A percentile compares a stretch with the other conserved stretches of the same genome.
Conservation (phyloP, 306 rosid species). For the Cucumis cinereus region DNA sequence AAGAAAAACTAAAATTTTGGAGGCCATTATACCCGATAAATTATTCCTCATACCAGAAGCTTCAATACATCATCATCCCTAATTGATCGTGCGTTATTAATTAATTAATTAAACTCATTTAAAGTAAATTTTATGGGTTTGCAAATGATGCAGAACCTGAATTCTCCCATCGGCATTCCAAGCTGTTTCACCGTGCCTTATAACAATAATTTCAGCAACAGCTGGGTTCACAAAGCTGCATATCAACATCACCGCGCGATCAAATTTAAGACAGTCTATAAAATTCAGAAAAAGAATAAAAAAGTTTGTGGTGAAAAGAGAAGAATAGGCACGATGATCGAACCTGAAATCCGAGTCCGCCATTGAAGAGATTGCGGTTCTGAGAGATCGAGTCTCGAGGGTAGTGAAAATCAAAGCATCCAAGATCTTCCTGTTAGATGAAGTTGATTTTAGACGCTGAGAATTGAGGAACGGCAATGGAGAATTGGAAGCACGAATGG, state of each 20-base stretch:
- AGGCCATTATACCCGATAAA: too few species aligned
- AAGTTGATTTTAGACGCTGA: not conserved
- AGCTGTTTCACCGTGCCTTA: constrained; percentile 86
- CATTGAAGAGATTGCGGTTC: constrained; percentile 20
- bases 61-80: not conserved
- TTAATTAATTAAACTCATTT: not conserved
- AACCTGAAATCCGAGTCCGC: constrained; percentile 41
- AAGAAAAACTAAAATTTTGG: not conserved
- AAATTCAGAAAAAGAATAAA: not conserved
- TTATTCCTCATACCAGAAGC: not conserved
- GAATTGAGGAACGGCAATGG: not conserved
- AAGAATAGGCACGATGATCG: not conserved
- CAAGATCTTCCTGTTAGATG: not conserved
- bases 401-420: not conserved
- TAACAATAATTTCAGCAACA: constrained; percentile 60
- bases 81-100: not conserved
- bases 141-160: constrained; percentile 37
- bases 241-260: constrained; percentile 6
- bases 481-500: not conserved
- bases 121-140: not conserved
- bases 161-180: constrained; percentile 72
- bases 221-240: constrained; percentile 29
- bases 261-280: constrained; percentile 3
- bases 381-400: constrained; percentile 5
- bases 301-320: not conserved